A percentile compares a stretch with the other conserved stretches of the same genome.
These are phyloP conservation scores for Leersia perrieri DNA, from an alignment of 176 grass and related monocot genomes.

Conservation along the genomic window DNA sequence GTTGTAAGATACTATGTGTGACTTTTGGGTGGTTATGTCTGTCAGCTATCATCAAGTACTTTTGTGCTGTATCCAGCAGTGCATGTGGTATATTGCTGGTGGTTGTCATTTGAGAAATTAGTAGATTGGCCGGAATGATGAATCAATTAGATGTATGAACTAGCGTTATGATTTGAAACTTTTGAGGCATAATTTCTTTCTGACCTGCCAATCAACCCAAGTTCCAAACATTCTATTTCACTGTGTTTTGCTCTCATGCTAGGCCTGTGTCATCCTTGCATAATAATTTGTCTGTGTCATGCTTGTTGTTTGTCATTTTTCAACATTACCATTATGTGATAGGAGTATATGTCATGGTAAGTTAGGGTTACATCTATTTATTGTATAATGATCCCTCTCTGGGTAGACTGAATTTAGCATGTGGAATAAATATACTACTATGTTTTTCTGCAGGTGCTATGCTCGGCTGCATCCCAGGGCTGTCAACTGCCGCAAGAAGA, in stretches of 20 bases:
- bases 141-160: constrained; percentile 63
- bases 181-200: constrained; percentile 52
- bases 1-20: neutral
- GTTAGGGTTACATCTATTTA: neutral
- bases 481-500: constrained; percentile 98
- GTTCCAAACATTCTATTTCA: neutral
- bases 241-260: neutral
- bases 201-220: constrained; percentile 14
- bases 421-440: neutral
- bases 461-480: constrained; percentile 86
- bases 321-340: neutral
- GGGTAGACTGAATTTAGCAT: neutral
- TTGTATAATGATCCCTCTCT: neutral
- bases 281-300: neutral
- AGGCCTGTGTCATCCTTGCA: neutral
- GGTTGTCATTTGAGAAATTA: neutral
- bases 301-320: neutral
- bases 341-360: neutral
- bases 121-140: constrained; percentile 37
- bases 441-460: constrained; percentile 51
- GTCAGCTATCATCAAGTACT: neutral
- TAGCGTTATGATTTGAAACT: constrained; percentile 26
- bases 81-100: neutral
- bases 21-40: neutral
- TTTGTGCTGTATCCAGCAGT: neutral